phyloP scores from a whole-genome alignment of 257 asterid species.

The Plantago ovata region DNA sequence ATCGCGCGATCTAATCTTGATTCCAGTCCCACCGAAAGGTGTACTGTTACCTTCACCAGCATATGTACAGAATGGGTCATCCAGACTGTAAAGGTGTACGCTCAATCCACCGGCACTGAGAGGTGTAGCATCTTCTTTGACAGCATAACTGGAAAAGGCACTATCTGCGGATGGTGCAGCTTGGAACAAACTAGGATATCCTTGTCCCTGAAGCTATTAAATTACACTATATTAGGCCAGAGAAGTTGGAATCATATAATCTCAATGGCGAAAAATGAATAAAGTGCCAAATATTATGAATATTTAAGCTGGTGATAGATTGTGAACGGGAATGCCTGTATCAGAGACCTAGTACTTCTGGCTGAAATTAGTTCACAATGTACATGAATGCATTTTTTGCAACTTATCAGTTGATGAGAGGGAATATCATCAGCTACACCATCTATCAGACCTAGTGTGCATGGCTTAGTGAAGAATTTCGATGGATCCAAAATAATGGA shows the following conservation, averaged over 20 bases:
- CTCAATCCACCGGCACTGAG: conserved; percentile 16
- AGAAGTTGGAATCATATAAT: conserved; percentile 9
- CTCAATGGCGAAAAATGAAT: conserved; percentile 14
- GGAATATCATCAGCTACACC: no score
- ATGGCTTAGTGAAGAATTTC: not conserved
- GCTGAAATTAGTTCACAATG: no score
- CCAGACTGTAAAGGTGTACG: conserved; percentile 10
- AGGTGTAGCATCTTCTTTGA: conserved; percentile 29
- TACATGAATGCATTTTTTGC: no score
- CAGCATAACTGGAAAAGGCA: conserved; percentile 24
- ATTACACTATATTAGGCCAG: conserved; percentile 10
- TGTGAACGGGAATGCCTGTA: no score
- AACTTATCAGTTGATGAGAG: no score
- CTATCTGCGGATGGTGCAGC: conserved; percentile 19
- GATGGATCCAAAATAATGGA: conserved; percentile 9
- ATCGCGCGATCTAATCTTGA: conserved; percentile 41
- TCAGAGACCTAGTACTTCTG: no score
- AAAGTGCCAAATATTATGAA: not conserved
- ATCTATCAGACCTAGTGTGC: no score
- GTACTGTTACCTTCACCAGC: conserved; percentile 23
- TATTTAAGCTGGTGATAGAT: not conserved
- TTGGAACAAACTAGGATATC: conserved; percentile 16
- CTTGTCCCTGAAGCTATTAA: conserved; percentile 31
- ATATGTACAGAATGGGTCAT: conserved; percentile 18
- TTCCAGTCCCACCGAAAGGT: conserved; percentile 35